Evolutionary conservation across 208 protist species (phyloP), one percentile per base, ranked within the genome.

Genomic region (Acanthamoeba healyi): DNA sequence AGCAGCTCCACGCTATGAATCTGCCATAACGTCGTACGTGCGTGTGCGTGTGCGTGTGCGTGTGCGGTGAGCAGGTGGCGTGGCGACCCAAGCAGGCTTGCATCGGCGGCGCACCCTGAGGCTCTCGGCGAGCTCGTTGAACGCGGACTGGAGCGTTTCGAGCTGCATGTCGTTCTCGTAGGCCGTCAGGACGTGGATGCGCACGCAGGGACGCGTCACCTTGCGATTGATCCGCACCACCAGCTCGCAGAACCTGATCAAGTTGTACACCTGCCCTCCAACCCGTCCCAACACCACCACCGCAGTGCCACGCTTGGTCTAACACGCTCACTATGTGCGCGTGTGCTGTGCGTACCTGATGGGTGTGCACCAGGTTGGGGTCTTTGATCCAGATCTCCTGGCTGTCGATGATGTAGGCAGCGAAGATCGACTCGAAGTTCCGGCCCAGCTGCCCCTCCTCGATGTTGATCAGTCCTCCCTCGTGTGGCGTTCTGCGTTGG

Each of bases 141-240:
- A 38, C 0, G 70, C 70, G n/a, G 70, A 81, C 12, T 46, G 70
- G 26, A 81, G 70, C 10, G 70, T 81, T 7, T 40, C 34, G 70
- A 81, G 70, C 70, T 81, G 70, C 70, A 81, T 40, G 40, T 81
- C 70, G 70, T 81, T 81, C 38, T 81, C 70, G 38, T 49, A 81
- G 70, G 70, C 70, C 70, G 70, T 81, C 38, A n/a, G 3, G 40
- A 81, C 70, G 40, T 81, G 34, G 34, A 81, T 81, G 24, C 40
- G 34, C 6, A n/a, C 17, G 19, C 70, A 81, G 1, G 70, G 70
- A 38, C 34, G 70, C 38, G 70, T 22, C 17, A 81, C 70, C 70
- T 81, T 81, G n/a, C 70, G 70, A n/a, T 81, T 81, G 70, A 81
- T 81, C 9, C 70, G 70, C 70, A 81, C 70, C 70, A 81, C 70